Evolutionary conservation across 202 grass and related monocot genomes (phyloP).

Genomic region (Eragrostis tef): DNA sequence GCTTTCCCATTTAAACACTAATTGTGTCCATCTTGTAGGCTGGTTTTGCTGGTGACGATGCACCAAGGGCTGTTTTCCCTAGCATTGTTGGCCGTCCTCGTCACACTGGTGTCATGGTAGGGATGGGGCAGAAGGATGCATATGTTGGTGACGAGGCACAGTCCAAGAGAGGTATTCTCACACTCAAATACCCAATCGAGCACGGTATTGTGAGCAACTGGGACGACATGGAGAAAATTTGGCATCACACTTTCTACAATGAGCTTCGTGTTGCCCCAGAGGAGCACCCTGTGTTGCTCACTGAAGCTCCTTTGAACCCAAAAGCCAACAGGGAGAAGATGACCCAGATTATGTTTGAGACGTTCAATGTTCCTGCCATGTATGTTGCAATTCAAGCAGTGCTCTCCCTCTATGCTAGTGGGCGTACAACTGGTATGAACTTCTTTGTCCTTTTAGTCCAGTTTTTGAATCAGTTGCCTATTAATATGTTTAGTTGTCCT

Average conservation of each 20-base stretch:
- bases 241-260: conserved; percentile 94
- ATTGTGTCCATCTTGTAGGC: conserved; percentile 49
- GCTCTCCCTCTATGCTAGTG: conserved; percentile 89
- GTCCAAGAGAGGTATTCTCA: conserved; percentile 89
- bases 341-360: conserved; percentile 93
- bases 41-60: conserved; percentile 86
- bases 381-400: conserved; percentile 84
- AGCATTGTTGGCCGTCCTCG: conserved; percentile 77
- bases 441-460: conserved; percentile 22
- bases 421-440: conserved; percentile 79
- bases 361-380: conserved; percentile 89
- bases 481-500: conserved; percentile 10
- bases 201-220: conserved; percentile 85
- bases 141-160: conserved; percentile 87
- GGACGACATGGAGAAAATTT: conserved; percentile 96
- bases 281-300: conserved; percentile 81
- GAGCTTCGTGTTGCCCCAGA: conserved; percentile 82
- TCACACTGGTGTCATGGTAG: conserved; percentile 88
- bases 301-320: conserved; percentile 82
- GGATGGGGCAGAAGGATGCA: conserved; percentile 87
- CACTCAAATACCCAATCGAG: conserved; percentile 80
- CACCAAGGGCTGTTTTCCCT: conserved; percentile 83
- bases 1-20: not conserved
- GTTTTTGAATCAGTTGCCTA: not conserved
- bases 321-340: conserved; percentile 92